Evolutionary conservation across 106 monocot genomes (phyloP), one percentile per base, ranked within the genome.

Genomic region (Platanthera guangdongensis): DNA sequence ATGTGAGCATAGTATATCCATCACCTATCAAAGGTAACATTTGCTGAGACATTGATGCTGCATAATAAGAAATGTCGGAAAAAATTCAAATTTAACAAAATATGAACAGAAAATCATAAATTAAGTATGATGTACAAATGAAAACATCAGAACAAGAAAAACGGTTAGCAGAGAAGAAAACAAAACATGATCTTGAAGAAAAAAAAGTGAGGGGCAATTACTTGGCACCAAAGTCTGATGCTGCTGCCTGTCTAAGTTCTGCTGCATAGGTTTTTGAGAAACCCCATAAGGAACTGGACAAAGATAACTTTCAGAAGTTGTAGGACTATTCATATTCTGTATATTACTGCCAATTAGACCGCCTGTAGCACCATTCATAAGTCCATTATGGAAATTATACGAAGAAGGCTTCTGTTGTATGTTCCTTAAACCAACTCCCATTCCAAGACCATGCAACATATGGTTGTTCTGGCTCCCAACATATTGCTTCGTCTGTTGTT

Each of bases 371-470:
- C 83, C 85, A 83, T 79, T 87, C 49, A 84, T 49, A 72, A 84
- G 77, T 52, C 82, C 88, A 83, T 93, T 85, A 72, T 82, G 28
- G 47, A 93, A 87, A 71, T 83, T 91, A 87, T 93, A 90, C 3
- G 84, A 9, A 15, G 85, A 77, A 49, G 76, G 59, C 55, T 85
- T 90, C 8, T 89, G 87, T 75, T 86, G 90, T 81, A 93, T 64
- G 69, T 82, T 93, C 71, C 85, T 87, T 73, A 84, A 57, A 73
- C 80, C 81, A 75, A 72, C 74, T 59, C 82, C 84, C 14, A 74
- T 79, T 68, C 88, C 86, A 74, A 85, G 68, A 68, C 57, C 78
- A 68, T 92, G 87, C 55, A 90, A 78, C 59, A 93, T 70, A 80
- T 76, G 87, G 76, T 77, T 82, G 46, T 82, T 87, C 76, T 93